These are phyloP conservation scores for Flaveria trinervia DNA, from an alignment of 129 eudicot species.

Conservation along the genomic window DNA sequence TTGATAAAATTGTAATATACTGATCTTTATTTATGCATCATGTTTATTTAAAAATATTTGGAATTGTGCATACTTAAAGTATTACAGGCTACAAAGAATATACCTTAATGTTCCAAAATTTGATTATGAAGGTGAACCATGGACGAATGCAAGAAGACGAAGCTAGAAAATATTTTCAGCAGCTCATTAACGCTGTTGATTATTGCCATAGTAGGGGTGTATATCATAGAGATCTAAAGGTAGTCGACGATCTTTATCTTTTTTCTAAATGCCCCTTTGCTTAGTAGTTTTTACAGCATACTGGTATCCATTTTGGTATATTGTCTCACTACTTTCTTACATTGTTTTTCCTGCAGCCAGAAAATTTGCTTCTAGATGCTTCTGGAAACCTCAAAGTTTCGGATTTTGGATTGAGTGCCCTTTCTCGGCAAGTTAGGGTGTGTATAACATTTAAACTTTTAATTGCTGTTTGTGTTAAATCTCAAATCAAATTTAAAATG, in stretches of 20 bases:
- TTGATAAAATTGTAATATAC: conserved; percentile 89
- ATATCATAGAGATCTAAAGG: conserved; percentile 95
- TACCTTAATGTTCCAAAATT: conserved; percentile 4
- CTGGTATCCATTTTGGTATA: neutral
- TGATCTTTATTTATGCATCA: neutral
- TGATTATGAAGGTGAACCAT: conserved; percentile 58
- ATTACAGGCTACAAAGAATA: conserved; percentile 9
- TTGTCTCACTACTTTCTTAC: conserved; percentile 1
- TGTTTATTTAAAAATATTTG: neutral
- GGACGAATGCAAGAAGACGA: conserved; percentile 96
- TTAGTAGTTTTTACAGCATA: neutral
- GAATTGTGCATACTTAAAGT: neutral
- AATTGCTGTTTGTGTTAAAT: neutral
- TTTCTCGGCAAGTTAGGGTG: conserved; percentile 92
- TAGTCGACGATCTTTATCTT: conserved; percentile 16
- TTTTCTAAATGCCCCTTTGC: neutral
- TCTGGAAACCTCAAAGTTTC: conserved; percentile 94
- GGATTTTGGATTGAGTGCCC: conserved; percentile 94
- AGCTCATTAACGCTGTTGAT: conserved; percentile 90
- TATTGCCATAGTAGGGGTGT: conserved; percentile 99
- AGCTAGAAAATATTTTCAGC: conserved; percentile 91
- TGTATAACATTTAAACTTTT: neutral
- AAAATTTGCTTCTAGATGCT: conserved; percentile 82
- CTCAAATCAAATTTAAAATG: neutral
- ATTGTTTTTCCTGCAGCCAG: conserved; percentile 60